Conservation (phyloP, 805 yeast species). For the Candida nitratophila region DNA sequence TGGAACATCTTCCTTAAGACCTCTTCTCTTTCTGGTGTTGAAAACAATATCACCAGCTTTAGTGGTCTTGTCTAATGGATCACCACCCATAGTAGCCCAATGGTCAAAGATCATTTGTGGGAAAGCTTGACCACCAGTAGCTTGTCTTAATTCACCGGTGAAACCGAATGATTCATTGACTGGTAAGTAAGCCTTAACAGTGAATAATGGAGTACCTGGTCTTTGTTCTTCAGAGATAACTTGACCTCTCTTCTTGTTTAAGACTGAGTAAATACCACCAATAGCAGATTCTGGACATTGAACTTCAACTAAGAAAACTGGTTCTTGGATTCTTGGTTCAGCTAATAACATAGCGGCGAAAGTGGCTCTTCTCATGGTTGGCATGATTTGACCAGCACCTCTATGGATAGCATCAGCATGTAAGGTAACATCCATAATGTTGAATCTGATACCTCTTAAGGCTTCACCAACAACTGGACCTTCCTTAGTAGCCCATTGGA, state of each 20-base stretch:
- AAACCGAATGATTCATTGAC: constrained; percentile 99
- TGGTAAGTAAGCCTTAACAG: constrained; percentile 99
- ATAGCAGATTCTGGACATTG: constrained; percentile 99
- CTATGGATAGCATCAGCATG: constrained; percentile 99
- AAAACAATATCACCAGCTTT: constrained; percentile 56
- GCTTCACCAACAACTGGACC: constrained; percentile 98
- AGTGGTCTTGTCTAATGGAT: constrained; percentile 80
- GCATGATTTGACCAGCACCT: constrained; percentile 99
- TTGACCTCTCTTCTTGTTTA: constrained; percentile 99
- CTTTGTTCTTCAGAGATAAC: constrained; percentile 99
- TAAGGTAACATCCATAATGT: constrained; percentile 97
- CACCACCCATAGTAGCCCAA: constrained; percentile 89
- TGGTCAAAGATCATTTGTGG: constrained; percentile 99
- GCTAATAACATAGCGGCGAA: constrained; percentile 98
- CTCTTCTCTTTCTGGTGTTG: constrained; percentile 84
- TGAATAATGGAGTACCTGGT: constrained; percentile 99
- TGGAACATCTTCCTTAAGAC: constrained; percentile 96
- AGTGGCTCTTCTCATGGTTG: constrained; percentile 99
- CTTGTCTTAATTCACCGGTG: constrained; percentile 99
- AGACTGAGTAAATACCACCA: constrained; percentile 99
- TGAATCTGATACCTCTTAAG: constrained; percentile 93
- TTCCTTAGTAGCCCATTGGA: constrained; percentile 99
- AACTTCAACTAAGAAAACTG: constrained; percentile 97
- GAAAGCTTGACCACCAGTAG: constrained; percentile 99
- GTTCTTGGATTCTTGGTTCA: constrained; percentile 98